phyloP scores from a whole-genome alignment of 805 yeast species.

The Geotrichum ghanense region DNA sequence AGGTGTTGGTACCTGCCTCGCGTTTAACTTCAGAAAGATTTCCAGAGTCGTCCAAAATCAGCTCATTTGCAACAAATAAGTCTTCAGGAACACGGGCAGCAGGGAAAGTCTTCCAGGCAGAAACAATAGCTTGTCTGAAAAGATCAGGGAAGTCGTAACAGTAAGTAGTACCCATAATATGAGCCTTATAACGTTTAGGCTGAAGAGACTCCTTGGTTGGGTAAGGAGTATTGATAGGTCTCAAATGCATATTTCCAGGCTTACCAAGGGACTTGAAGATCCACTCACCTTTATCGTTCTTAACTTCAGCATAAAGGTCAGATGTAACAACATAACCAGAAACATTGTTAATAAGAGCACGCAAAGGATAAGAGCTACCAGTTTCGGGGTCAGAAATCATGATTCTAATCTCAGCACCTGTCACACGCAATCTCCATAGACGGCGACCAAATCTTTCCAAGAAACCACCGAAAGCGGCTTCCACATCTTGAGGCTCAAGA shows the following conservation, averaged over 20 bases:
- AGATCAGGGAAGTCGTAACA: slow-evolving; percentile 98
- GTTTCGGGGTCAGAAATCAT: slow-evolving; percentile 83
- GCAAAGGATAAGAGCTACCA: slow-evolving; percentile 88
- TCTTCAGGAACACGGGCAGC: slow-evolving; percentile 48
- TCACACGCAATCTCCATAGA: slow-evolving; percentile 90
- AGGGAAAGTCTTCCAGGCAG: slow-evolving; percentile 67
- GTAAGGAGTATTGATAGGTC: slow-evolving; percentile 91
- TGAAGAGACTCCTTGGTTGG: slow-evolving; percentile 97
- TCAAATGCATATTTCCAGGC: slow-evolving; percentile 95
- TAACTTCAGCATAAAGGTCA: slow-evolving; percentile 88
- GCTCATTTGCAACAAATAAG: slow-evolving; percentile 66
- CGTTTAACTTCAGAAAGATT: slow-evolving; percentile 79
- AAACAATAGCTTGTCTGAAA: slow-evolving; percentile 81
- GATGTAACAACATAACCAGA: slow-evolving; percentile 96
- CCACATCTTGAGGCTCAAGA: slow-evolving; percentile 90
- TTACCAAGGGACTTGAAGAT: slow-evolving; percentile 89
- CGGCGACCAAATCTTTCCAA: slow-evolving; percentile 95
- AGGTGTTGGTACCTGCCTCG: slow-evolving; percentile 91
- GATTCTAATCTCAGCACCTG: slow-evolving; percentile 95
- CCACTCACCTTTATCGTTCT: slow-evolving; percentile 90
- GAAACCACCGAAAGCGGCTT: slow-evolving; percentile 95
- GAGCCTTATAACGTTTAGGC: slow-evolving; percentile 98
- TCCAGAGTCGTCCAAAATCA: slow-evolving; percentile 73
- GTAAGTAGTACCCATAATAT: slow-evolving; percentile 94
- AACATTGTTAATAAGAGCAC: slow-evolving; percentile 93